Percentiles rank a stretch among this genome's conserved stretches.
Conservation (phyloP, 148 eudicot genomes). For the Rheum nobile region DNA sequence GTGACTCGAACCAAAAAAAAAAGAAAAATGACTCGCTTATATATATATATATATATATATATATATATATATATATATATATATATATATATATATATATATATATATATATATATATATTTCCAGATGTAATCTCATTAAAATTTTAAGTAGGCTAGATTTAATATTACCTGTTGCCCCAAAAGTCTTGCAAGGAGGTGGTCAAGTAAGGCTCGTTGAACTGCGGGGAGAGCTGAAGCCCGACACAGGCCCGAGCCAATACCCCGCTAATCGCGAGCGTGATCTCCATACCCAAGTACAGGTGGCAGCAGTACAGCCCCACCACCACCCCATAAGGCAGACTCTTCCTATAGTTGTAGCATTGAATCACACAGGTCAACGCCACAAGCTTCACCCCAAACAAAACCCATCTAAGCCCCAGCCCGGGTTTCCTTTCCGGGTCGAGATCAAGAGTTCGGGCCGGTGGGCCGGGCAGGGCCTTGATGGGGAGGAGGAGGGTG, state of each 20-base stretch:
- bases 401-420: not conserved
- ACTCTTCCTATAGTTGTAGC: constrained; percentile 11
- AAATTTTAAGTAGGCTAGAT: too few relatives aligned
- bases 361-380: constrained; percentile 15
- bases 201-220: constrained; percentile 44
- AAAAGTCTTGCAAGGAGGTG: constrained; percentile 57
- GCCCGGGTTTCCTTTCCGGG: not conserved
- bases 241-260: constrained; percentile 24
- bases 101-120: too few relatives aligned
- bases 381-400: constrained; percentile 14
- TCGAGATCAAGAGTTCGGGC: not conserved
- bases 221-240: constrained; percentile 36
- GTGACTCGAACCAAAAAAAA: too few relatives aligned
- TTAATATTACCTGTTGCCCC: constrained; percentile 51
- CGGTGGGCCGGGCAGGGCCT: constrained; percentile 9
- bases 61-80: too few relatives aligned
- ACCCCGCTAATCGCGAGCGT: constrained; percentile 19
- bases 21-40: too few relatives aligned
- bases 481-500: constrained; percentile 44
- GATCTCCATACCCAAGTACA: constrained; percentile 34
- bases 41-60: too few relatives aligned
- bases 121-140: too few relatives aligned
- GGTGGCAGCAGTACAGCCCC: constrained; percentile 25
- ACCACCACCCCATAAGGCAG: constrained; percentile 18
- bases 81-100: too few relatives aligned